These are phyloP conservation scores for Trifolium dubium DNA, from an alignment of 306 rosid genomes.

Conservation along the genomic window DNA sequence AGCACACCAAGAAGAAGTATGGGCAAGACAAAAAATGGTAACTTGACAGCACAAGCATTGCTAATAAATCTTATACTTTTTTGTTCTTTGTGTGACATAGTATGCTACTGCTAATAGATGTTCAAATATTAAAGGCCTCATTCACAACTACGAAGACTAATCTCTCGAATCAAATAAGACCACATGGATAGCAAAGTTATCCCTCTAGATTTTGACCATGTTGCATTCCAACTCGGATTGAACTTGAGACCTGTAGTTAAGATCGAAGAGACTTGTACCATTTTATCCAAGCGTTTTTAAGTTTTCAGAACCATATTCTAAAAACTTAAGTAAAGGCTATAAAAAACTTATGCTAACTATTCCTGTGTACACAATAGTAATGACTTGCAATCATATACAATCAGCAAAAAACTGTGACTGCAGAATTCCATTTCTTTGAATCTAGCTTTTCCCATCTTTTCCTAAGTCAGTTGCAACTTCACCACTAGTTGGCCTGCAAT, in stretches of 20 bases:
- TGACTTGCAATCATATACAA: slow-evolving; percentile 34
- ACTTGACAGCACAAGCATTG: slow-evolving; percentile 25
- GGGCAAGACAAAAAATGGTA: slow-evolving; percentile 30
- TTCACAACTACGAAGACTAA: neutral
- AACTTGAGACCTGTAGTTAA: neutral
- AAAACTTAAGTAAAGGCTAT: slow-evolving; percentile 30
- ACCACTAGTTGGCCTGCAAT: slow-evolving; percentile 61
- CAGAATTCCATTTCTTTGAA: slow-evolving; percentile 28
- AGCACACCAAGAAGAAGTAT: slow-evolving; percentile 20
- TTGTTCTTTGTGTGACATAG: neutral
- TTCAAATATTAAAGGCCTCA: neutral
- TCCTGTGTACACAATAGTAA: slow-evolving; percentile 32
- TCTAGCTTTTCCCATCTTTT: slow-evolving; percentile 34
- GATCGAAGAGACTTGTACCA: neutral
- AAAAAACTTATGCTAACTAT: neutral
- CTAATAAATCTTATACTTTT: slow-evolving; percentile 13
- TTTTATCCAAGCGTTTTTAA: neutral
- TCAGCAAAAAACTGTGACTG: slow-evolving; percentile 26
- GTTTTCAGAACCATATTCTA: slow-evolving; percentile 21
- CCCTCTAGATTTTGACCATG: neutral
- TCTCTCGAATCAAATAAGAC: neutral
- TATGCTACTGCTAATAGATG: slow-evolving; percentile 20
- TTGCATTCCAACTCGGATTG: neutral
- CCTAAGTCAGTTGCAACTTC: slow-evolving; percentile 44
- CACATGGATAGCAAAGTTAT: neutral